Conservation (phyloP, 2,329 filamentous ascomycete genomes). For the Sporothrix globosa region DNA sequence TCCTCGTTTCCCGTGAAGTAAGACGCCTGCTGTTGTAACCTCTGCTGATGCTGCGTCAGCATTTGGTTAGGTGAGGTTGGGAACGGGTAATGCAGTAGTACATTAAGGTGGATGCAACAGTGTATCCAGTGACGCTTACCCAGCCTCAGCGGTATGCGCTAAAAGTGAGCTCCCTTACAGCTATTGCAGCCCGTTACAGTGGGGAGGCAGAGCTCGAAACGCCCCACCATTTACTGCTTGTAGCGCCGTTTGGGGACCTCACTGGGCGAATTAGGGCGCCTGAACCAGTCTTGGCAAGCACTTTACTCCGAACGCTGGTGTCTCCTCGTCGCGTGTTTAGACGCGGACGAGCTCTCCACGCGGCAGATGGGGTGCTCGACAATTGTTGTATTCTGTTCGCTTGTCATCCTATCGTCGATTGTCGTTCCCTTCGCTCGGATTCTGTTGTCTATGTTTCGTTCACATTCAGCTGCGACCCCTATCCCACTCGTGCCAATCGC, state of each 20-base stretch:
- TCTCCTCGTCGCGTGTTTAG: background rate
- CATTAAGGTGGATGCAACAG: background rate
- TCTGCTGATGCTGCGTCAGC: constrained; percentile 8
- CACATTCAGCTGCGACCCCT: background rate
- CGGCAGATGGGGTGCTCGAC: background rate
- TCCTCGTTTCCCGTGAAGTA: background rate
- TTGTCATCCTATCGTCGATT: background rate
- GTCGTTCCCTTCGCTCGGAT: background rate
- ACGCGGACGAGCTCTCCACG: constrained; percentile 12
- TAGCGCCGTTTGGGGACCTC: background rate
- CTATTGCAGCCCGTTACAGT: background rate
- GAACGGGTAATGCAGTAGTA: background rate
- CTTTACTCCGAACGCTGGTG: background rate
- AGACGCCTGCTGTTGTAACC: background rate
- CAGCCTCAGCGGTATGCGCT: background rate
- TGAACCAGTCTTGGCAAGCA: background rate
- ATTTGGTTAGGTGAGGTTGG: constrained; percentile 5
- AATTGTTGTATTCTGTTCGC: background rate
- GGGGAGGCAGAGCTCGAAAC: constrained; percentile 13
- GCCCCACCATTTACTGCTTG: constrained; percentile 3
- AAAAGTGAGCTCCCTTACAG: background rate
- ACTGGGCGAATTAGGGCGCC: background rate
- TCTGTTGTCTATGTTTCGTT: background rate
- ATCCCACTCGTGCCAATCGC: background rate
- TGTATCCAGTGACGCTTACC: constrained; percentile 7